Conservation (phyloP, 306 rosid genomes). For the Malus sylvestris region DNA sequence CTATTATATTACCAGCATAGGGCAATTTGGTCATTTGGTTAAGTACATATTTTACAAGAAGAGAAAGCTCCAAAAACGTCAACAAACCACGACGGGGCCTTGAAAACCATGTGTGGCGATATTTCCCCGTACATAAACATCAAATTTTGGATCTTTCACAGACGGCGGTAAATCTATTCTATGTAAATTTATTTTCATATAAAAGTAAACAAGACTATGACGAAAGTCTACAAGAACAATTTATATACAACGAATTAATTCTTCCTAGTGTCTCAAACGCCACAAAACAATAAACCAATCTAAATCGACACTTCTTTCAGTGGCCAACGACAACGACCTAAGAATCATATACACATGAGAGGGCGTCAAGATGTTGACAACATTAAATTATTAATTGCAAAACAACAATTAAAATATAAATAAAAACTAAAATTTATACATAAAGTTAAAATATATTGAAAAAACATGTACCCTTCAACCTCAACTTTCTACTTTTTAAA, state of each 20-base stretch:
- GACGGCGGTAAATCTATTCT: fast-evolving
- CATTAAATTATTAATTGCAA: background rate
- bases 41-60: background rate
- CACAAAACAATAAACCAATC: too few species aligned
- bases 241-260: too few species aligned
- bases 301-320: background rate
- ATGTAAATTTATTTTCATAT: too few species aligned
- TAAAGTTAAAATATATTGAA: background rate
- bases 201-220: too few species aligned
- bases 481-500: background rate
- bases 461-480: background rate
- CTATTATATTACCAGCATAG: background rate
- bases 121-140: too few species aligned
- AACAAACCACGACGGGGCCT: background rate
- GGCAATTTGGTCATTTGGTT: background rate
- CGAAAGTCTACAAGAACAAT: too few species aligned
- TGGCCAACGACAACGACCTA: background rate
- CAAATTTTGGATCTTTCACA: too few species aligned
- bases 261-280: too few species aligned
- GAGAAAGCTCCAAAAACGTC: background rate
- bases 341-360: background rate
- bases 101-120: background rate
- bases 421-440: too few species aligned
- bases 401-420: background rate
- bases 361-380: background rate